phyloP scores from a whole-genome alignment of 306 rosid species.

The Cajanus cajan region DNA sequence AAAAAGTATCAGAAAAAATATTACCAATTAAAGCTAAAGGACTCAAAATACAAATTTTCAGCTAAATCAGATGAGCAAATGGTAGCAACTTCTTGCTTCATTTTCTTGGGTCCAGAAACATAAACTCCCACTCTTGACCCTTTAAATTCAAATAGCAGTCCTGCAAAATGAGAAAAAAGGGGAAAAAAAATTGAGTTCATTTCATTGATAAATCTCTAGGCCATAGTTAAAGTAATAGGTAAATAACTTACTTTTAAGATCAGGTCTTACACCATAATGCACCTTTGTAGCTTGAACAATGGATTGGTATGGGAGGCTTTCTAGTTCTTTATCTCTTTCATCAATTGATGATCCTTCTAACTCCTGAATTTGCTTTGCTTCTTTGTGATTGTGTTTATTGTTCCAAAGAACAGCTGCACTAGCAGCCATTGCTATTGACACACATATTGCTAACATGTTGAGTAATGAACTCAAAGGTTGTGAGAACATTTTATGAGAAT shows the following conservation, averaged over 20 bases:
- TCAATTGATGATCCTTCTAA: conserved; percentile 38
- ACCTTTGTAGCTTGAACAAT: conserved; percentile 47
- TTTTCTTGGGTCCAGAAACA: conserved; percentile 61
- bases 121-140: conserved; percentile 60
- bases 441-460: conserved; percentile 48
- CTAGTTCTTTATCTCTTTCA: conserved; percentile 50
- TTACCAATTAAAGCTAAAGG: conserved; percentile 77
- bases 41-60: conserved; percentile 64
- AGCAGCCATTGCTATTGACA: conserved; percentile 39
- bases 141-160: conserved; percentile 36
- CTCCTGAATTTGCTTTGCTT: conserved; percentile 45
- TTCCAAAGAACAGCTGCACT: conserved; percentile 51
- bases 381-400: conserved; percentile 39
- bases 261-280: conserved; percentile 69
- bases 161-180: conserved; percentile 31
- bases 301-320: conserved; percentile 54
- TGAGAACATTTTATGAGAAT: conserved; percentile 42
- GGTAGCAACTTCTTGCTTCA: conserved; percentile 71
- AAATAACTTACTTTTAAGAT: conserved; percentile 54
- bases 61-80: conserved; percentile 61
- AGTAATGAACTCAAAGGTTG: conserved; percentile 35
- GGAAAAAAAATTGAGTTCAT: neutral
- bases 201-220: neutral
- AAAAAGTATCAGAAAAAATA: neutral
- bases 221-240: neutral